phyloP scores from a whole-genome alignment of 2,329 filamentous ascomycete genomes.

The Monascus ruber region DNA sequence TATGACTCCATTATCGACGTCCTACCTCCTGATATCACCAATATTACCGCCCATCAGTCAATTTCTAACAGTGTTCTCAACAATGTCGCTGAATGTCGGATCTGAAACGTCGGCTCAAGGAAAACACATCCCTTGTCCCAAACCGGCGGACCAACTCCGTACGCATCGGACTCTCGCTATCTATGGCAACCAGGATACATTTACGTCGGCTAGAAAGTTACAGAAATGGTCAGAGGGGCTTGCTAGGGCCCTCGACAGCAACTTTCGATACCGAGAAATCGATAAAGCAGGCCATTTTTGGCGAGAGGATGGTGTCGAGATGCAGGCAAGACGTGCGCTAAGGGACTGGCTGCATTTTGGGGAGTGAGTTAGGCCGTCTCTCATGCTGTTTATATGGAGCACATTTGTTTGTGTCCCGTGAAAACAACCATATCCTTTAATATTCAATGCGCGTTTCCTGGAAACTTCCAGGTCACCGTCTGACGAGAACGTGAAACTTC shows the following conservation, averaged over 20 bases:
- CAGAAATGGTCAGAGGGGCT: constrained; percentile 54
- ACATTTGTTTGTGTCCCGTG: background rate
- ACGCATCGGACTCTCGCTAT: constrained; percentile 53
- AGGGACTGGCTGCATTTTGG: constrained; percentile 25
- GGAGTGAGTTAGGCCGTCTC: background rate
- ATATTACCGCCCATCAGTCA: constrained; percentile 44
- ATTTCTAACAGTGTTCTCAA: constrained; percentile 51
- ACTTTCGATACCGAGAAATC: constrained; percentile 41
- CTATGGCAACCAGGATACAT: constrained; percentile 64
- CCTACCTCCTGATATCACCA: constrained; percentile 55
- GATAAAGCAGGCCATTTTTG: constrained; percentile 52
- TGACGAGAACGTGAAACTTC: too few relatives aligned
- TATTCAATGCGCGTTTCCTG: too few relatives aligned
- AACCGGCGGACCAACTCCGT: constrained; percentile 46
- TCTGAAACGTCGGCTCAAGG: constrained; percentile 15
- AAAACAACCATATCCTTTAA: too few relatives aligned
- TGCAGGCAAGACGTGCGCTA: constrained; percentile 27
- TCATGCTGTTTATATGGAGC: constrained; percentile 4
- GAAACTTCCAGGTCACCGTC: too few relatives aligned
- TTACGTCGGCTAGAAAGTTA: constrained; percentile 56
- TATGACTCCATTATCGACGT: constrained; percentile 16
- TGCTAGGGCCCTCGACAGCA: constrained; percentile 29
- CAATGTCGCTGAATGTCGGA: constrained; percentile 24
- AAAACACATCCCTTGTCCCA: constrained; percentile 19
- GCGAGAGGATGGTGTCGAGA: constrained; percentile 42